Conservation (phyloP, 2,329 filamentous ascomycete genomes). For the Claviceps pusilla region DNA sequence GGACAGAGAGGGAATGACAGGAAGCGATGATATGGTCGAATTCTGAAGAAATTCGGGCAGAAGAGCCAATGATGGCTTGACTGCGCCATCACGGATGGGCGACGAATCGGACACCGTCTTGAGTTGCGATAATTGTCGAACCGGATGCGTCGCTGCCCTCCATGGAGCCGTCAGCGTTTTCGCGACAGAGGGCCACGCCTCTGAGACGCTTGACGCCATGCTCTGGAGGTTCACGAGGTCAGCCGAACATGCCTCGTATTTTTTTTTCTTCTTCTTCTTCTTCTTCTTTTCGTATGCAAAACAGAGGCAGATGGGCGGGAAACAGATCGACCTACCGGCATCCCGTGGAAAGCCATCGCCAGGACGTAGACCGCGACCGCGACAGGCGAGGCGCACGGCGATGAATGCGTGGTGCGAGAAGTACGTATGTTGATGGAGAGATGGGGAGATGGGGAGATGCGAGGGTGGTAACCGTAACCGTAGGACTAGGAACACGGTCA, state of each 20-base stretch:
- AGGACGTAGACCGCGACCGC: neutral
- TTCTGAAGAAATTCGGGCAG: conserved; percentile 17
- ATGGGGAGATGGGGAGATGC: neutral
- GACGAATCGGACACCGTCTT: conserved; percentile 4
- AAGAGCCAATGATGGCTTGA: conserved; percentile 7
- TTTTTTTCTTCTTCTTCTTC: too few relatives aligned
- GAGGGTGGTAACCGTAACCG: neutral
- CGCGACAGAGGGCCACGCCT: conserved; percentile 31
- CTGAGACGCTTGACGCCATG: conserved; percentile 28
- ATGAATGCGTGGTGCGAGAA: neutral
- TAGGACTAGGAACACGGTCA: neutral
- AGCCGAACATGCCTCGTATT: conserved; percentile 3
- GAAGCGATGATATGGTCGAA: conserved; percentile 5
- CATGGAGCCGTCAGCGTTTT: conserved; percentile 24
- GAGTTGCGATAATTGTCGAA: conserved; percentile 3
- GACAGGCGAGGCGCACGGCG: neutral
- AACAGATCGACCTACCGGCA: conserved; percentile 13
- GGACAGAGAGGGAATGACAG: neutral
- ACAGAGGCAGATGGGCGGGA: neutral
- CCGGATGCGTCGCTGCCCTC: conserved; percentile 7
- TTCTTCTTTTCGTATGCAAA: neutral
- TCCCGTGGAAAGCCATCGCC: conserved; percentile 15
- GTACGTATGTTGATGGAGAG: neutral
- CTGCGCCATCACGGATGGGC: conserved; percentile 1
- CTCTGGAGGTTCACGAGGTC: conserved; percentile 15